Conservation (phyloP, 2,329 filamentous ascomycete genomes). For the Claviceps sp. region DNA sequence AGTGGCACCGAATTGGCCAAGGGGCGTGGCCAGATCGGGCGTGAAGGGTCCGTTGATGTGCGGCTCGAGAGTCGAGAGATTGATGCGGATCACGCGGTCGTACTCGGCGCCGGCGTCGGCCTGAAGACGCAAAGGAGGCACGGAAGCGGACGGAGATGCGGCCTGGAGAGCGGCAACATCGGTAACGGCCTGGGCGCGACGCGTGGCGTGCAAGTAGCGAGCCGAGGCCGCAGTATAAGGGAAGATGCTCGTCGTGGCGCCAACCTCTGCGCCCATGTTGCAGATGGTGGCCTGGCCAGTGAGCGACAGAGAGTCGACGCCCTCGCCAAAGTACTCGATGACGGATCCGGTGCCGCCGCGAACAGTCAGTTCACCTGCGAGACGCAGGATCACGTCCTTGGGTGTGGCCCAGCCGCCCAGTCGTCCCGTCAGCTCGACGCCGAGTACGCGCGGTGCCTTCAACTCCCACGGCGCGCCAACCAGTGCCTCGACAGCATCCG, state of each 20-base stretch:
- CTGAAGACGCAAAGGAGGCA: constrained; percentile 25
- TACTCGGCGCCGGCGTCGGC: constrained; percentile 67
- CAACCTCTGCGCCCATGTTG: constrained; percentile 86
- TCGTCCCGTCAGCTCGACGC: constrained; percentile 70
- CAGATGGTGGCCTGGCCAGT: constrained; percentile 89
- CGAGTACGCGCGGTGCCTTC: constrained; percentile 82
- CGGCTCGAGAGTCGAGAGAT: constrained; percentile 81
- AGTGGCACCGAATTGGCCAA: constrained; percentile 78
- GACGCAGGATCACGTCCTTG: constrained; percentile 86
- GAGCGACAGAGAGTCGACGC: constrained; percentile 75
- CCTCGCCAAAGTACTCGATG: constrained; percentile 86
- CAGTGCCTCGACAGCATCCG: constrained; percentile 91
- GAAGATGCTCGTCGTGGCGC: constrained; percentile 91
- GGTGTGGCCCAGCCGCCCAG: constrained; percentile 85
- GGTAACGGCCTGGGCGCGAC: constrained; percentile 49
- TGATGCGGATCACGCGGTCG: constrained; percentile 80
- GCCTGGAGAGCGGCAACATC: constrained; percentile 49
- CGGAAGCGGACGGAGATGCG: constrained; percentile 50
- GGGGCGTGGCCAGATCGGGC: constrained; percentile 82
- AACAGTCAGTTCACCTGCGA: constrained; percentile 84
- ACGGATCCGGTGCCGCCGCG: constrained; percentile 88
- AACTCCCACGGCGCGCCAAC: constrained; percentile 96
- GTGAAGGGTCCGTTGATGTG: constrained; percentile 97
- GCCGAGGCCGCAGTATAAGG: constrained; percentile 76
- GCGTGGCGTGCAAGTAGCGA: constrained; percentile 76